These are phyloP conservation scores for Aurantiochytrium sp. DNA, from an alignment of 108 stramenopile genomes.

Conservation along the genomic window DNA sequence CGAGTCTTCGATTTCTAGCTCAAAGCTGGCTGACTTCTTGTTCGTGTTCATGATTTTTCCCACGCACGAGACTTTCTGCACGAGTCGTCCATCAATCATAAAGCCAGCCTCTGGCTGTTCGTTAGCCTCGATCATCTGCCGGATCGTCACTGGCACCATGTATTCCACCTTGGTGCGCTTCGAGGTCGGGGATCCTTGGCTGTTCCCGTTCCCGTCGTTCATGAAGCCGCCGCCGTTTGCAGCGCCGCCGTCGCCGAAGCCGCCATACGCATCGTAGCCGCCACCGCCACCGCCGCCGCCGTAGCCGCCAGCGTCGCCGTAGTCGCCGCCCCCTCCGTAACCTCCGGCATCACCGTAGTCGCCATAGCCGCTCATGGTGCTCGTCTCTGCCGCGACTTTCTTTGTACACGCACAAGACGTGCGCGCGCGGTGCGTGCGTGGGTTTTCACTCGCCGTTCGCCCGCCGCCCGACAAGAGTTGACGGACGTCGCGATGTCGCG, in stretches of 20 bases:
- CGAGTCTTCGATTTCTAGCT: background rate
- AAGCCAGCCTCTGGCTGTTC: background rate
- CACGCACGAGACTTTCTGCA: conserved; percentile 13
- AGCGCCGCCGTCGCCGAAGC: background rate
- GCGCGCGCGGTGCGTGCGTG: too few species aligned
- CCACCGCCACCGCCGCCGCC: background rate
- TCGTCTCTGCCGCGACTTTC: too few species aligned
- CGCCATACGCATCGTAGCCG: background rate
- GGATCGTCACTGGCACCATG: conserved; percentile 16
- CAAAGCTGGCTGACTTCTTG: background rate
- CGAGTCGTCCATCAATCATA: background rate
- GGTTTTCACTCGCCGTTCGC: too few species aligned
- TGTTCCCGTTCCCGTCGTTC: background rate
- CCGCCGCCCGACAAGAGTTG: too few species aligned
- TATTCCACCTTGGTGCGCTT: background rate
- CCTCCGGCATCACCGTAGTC: background rate
- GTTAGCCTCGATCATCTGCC: background rate
- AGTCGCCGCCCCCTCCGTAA: background rate
- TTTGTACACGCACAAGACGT: too few species aligned
- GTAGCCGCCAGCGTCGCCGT: background rate
- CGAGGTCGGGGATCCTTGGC: background rate
- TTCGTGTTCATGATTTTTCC: background rate
- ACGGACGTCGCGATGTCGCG: too few species aligned
- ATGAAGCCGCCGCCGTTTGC: conserved; percentile 15
- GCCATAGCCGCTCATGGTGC: too few species aligned